Evolutionary conservation across 2,329 filamentous ascomycete genomes (phyloP).

Genomic region (Colletotrichum orbiculare): DNA sequence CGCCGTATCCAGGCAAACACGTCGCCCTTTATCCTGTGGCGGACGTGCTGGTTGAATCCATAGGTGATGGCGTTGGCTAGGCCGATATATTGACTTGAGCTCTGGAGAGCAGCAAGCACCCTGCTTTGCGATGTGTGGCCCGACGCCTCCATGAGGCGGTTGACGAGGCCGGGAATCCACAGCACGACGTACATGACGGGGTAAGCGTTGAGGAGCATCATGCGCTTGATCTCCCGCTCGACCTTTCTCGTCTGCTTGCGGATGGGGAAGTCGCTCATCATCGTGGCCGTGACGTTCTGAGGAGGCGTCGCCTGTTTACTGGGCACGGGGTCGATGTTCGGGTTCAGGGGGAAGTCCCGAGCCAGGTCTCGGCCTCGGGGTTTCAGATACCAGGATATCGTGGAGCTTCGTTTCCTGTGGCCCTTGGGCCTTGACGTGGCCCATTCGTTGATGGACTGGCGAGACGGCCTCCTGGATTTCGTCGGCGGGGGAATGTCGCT

Average conservation of each 20-base stretch:
- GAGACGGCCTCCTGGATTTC: background rate
- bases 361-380: constrained; percentile 1
- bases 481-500: constrained; percentile 19
- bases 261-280: constrained; percentile 38
- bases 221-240: constrained; percentile 43
- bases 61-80: constrained; percentile 52
- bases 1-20: constrained; percentile 25
- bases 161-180: constrained; percentile 52
- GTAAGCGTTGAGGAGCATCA: constrained; percentile 51
- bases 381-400: constrained; percentile 15
- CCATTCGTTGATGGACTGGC: background rate
- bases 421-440: background rate
- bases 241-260: constrained; percentile 37
- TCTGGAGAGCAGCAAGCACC: constrained; percentile 45
- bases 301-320: background rate
- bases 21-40: constrained; percentile 33
- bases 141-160: constrained; percentile 45
- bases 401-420: constrained; percentile 14
- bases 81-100: constrained; percentile 50
- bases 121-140: constrained; percentile 36
- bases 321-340: constrained; percentile 13
- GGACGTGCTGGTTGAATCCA: constrained; percentile 49
- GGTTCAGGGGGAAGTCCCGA: constrained; percentile 24
- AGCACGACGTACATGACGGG: constrained; percentile 50
- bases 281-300: constrained; percentile 19